Base-by-base conservation (phyloP, 75 land plant genomes). In the Larix kaempferi region DNA sequence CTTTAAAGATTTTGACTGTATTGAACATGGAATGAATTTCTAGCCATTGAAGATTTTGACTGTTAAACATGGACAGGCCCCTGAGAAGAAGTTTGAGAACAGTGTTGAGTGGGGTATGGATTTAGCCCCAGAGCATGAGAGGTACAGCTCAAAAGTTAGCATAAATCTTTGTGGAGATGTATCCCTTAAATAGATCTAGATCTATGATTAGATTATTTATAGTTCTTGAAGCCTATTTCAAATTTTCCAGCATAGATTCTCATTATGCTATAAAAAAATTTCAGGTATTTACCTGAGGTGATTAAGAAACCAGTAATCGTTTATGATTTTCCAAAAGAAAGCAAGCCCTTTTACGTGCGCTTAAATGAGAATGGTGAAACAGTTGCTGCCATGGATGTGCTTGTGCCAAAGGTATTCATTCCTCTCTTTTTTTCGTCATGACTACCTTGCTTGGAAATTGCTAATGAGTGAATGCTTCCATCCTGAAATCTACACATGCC, bases 321-420 rank as follows among this genome's bases (percentile, higher is more conserved):
- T 56, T 85, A 79, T 74, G 78, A 91, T 64, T 74, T 87, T 63
- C 91, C 91, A 21, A 91, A 89, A 80, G 82, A 78, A 73, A 26
- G 78, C 3, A 88, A 83, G 77, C 87, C 91, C 33, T 92, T 92
- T 72, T 80, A 83, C 65, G 74, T 56, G 33, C 88, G 91, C 19
- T 15, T 85, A 15, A 91, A 84, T 74, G 87, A 88, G 54, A 93
- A 92, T 85, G 88, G 78, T 44, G 80, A 65, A 75, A 90, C 93
- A 76, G 95, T 86, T 23, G 90, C 93, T 71, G 72, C 93, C 37
- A 88, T 92, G 78, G 93, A 92, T 29, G 57, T 91, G 14, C 80
- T 91, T 73, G 79, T 88, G 22, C 91, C 93, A 59, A 91, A 91
- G 88, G 93, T 92, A 80, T 76, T 44, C 23, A 10, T 12, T 17